Percentiles rank a stretch among this genome's conserved stretches.
Conservation (phyloP, 768 basidiomycete species). For the Cubamyces lactineus region DNA sequence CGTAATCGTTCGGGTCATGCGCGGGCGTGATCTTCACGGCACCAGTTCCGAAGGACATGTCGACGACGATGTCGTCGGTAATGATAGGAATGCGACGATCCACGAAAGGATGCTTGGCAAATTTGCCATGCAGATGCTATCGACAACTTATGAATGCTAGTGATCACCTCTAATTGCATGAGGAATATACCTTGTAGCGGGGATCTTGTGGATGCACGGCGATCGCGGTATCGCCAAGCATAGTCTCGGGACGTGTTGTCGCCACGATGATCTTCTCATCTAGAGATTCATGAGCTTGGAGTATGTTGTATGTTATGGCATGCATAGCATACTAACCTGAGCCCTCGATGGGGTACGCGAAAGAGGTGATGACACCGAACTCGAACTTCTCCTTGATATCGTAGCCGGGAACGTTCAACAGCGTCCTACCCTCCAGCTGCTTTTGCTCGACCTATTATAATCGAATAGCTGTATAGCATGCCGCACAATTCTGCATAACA, state of each 20-base stretch:
- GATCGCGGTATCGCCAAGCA: constrained; percentile 97
- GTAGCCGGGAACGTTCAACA: constrained; percentile 92
- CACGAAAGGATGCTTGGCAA: constrained; percentile 86
- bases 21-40: constrained; percentile 99
- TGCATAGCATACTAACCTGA: constrained; percentile 55
- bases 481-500: too few relatives aligned
- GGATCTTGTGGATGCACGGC: constrained; percentile 94
- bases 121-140: constrained; percentile 93
- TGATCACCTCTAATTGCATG: not conserved
- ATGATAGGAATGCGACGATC: constrained; percentile 86
- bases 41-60: constrained; percentile 96
- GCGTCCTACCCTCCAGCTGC: constrained; percentile 79
- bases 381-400: constrained; percentile 95
- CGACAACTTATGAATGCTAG: not conserved
- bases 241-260: constrained; percentile 97
- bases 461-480: not conserved
- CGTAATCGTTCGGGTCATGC: constrained; percentile 97
- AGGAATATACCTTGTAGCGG: constrained; percentile 70
- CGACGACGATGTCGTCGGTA: constrained; percentile 79
- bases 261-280: constrained; percentile 93
- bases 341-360: constrained; percentile 88
- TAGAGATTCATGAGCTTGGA: constrained; percentile 28
- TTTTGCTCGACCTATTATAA: constrained; percentile 83
- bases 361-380: constrained; percentile 96
- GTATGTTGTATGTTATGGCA: not conserved